A percentile compares a stretch with the other conserved stretches of the same genome.
These are phyloP conservation scores for Colletotrichum chrysophilum DNA, from an alignment of 2,329 filamentous ascomycete species.

Conservation along the genomic window DNA sequence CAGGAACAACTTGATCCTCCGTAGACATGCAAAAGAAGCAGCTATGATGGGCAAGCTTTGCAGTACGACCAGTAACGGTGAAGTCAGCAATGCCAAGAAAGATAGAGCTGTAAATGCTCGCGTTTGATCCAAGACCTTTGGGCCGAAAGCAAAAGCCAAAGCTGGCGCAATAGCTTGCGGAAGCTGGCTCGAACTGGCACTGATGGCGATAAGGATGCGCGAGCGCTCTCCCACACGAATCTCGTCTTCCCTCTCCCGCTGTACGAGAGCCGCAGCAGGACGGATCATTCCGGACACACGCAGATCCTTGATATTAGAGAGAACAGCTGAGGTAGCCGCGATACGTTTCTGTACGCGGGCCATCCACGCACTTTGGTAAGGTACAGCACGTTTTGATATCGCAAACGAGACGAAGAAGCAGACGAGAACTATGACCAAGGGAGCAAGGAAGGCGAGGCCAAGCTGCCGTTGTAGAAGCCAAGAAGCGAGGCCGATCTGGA, in stretches of 20 bases:
- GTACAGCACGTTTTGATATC: conserved; percentile 31
- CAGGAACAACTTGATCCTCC: conserved; percentile 21
- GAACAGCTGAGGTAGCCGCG: background rate
- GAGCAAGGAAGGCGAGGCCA: conserved; percentile 51
- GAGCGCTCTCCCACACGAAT: conserved; percentile 19
- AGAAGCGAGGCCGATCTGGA: conserved; percentile 48
- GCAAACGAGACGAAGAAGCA: conserved; percentile 17
- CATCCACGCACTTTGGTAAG: conserved; percentile 32
- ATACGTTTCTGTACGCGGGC: conserved; percentile 20
- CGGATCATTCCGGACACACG: background rate
- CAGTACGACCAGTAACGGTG: conserved; percentile 13
- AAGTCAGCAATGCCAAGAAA: background rate
- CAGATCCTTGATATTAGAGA: background rate
- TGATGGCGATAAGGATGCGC: conserved; percentile 28
- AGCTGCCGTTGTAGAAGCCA: conserved; percentile 52
- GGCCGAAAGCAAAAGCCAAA: background rate
- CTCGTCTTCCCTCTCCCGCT: conserved; percentile 7
- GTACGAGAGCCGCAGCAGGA: conserved; percentile 21
- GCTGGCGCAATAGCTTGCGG: background rate
- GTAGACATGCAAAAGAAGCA: conserved; percentile 19
- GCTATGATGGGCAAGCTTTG: conserved; percentile 10
- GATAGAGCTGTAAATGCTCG: background rate
- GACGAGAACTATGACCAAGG: conserved; percentile 46
- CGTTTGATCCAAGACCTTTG: background rate
- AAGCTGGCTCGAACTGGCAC: background rate